Base-by-base conservation (phyloP, 2,329 filamentous ascomycete species). In the Phaeosphaeria sp. region DNA sequence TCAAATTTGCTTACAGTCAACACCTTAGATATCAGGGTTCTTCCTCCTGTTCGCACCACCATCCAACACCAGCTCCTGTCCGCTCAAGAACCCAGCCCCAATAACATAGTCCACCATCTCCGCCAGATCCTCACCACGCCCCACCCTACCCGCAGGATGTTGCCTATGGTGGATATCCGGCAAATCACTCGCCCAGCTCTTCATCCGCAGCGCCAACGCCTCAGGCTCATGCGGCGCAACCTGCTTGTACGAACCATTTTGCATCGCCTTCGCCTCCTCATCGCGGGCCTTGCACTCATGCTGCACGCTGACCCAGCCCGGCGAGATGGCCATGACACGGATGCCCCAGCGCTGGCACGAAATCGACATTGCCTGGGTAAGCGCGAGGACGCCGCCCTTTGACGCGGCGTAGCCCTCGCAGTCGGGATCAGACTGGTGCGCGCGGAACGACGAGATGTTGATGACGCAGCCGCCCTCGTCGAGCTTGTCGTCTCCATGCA, bases 301-400 rank as follows among this genome's bases (percentile, higher is more conserved):
- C 44, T 68, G 72, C 15, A 84, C 82, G 60, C 82, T 75, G 46
- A 84, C 80, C 82, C 82, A 84, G 0, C 82, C 82, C 0, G 81
- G 81, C 25, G 82, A 66, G 20, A 84, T 79, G 0, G 80, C 76
- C 58, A 82, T 83, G 40, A 82, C 80, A 7, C 80, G 74, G 25
- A 84, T 77, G 5, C 78, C 74, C 50, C 77, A 77, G 6, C 70
- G 66, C 46, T 77, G 74, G 36, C 83, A 72, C 27, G 77, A 80
- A 17, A 81, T 77, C 22, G 80, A 77, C 78, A 84, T 78, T 25
- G 77, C 77, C 61, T 83, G 81, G 51, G 80, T 80, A 24, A 85
- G 64, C 0, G 82, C 82, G 15, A 83, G 63, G 17, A 85, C 63
- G 0, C 82, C 82, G 2, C 81, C 82, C 69, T 84, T 84, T 1